Percentiles rank a stretch among this genome's conserved stretches.
Evolutionary conservation across 108 stramenopile genomes (phyloP).

Genomic region (Fragilaria crotonensis): DNA sequence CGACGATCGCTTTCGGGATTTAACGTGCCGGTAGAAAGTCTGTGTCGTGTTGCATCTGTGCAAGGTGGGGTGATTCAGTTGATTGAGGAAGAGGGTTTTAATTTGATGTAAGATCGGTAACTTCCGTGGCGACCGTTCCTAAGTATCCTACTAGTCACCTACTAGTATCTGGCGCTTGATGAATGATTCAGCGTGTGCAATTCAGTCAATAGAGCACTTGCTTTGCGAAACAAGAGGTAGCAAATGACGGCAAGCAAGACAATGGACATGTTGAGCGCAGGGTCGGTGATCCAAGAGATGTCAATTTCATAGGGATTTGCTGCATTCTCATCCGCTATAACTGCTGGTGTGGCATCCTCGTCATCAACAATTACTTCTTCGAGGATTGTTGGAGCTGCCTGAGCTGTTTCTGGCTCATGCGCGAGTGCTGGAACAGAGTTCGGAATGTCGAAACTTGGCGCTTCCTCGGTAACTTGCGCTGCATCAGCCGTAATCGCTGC

Average conservation of each 20-base stretch:
- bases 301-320: too few relatives aligned
- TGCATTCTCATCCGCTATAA: neutral
- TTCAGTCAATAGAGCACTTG: too few relatives aligned
- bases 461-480: neutral
- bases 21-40: slow-evolving; percentile 60
- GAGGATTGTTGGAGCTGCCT: neutral
- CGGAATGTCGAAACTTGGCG: neutral
- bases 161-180: too few relatives aligned
- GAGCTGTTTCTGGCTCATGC: neutral
- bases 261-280: slow-evolving; percentile 32
- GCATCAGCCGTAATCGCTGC: neutral
- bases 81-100: slow-evolving; percentile 75
- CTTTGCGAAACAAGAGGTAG: too few relatives aligned
- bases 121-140: too few relatives aligned
- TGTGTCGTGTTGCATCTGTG: slow-evolving; percentile 67
- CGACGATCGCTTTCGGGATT: slow-evolving; percentile 71
- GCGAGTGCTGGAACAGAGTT: neutral
- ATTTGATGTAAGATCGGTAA: slow-evolving; percentile 45
- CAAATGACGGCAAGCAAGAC: slow-evolving; percentile 29
- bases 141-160: too few relatives aligned
- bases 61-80: slow-evolving; percentile 64
- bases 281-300: slow-evolving; percentile 28
- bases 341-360: neutral
- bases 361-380: neutral
- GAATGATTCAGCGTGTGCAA: too few relatives aligned